Evolutionary conservation across 2,329 filamentous ascomycete genomes (phyloP), one percentile per base, ranked within the genome.

Genomic region (Talaromyces pinophilus): DNA sequence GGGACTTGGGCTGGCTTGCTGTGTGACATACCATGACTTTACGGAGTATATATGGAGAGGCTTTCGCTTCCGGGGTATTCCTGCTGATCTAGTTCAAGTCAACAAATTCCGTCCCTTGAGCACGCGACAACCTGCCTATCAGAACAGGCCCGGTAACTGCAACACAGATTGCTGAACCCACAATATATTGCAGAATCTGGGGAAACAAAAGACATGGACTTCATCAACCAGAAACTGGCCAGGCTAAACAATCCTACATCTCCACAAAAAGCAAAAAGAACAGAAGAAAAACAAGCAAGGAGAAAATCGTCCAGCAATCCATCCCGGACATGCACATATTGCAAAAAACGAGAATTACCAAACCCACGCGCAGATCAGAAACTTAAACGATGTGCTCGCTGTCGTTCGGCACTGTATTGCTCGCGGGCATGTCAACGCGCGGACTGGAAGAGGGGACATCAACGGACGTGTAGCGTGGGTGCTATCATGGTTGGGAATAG

Each of bases 371-470:
- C 65, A 40, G 57, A 62, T 35, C 67, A 67, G 28, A 66, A 54
- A 19, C 63, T 70, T 5, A 70, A 70, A 68, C 68, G 73, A 55
- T 85, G 83, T 71, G 78, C 80, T 17, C 82, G 81, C 69, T 85
- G 84, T 77, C 76, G 75, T 19, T 68, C 68, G 0, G 77, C 78
- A 0, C 73, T 71, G 30, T 86, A 86, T 73, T 87, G 84, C 77
- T 83, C 81, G 50, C 76, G 77, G 38, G 78, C 80, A 50, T 74
- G 72, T 62, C 72, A 74, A 63, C 72, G 72, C 60, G 68, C 67
- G 30, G 67, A 74, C 50, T 74, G 72, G 72, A 69, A 67, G 38
- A 66, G 48, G 13, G 70, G 68, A 28, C 72, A 74, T 65, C 73
- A 71, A 42, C 59, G 62, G 15, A 69, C 70, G 42, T 74, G 72